Evolutionary conservation across 1,139 yeast species (phyloP).

Genomic region (Diutina rugosa): DNA sequence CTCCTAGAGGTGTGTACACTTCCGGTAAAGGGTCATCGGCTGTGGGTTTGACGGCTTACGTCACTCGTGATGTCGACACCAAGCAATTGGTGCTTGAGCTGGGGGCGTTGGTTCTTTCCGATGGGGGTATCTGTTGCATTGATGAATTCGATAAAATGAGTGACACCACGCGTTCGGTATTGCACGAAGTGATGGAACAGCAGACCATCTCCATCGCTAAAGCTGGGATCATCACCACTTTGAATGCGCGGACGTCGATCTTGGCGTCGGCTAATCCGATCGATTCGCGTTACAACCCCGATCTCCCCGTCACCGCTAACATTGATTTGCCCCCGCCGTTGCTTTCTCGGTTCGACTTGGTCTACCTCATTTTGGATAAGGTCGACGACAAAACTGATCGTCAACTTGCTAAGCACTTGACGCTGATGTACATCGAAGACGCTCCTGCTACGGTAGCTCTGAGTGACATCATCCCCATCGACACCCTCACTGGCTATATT

Average conservation of each 20-base stretch:
- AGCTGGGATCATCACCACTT: conserved; percentile 94
- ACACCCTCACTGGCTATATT: conserved; percentile 75
- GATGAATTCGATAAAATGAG: conserved; percentile 98
- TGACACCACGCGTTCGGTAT: conserved; percentile 84
- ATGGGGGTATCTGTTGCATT: conserved; percentile 97
- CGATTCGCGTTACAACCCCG: conserved; percentile 87
- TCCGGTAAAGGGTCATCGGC: conserved; percentile 99
- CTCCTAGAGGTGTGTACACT: conserved; percentile 95
- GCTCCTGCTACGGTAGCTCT: conserved; percentile 59
- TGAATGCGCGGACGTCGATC: conserved; percentile 91
- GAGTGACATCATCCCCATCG: conserved; percentile 67
- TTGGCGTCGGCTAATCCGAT: conserved; percentile 98
- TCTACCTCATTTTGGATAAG: conserved; percentile 80
- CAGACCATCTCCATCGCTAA: conserved; percentile 96
- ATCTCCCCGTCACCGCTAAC: conserved; percentile 84
- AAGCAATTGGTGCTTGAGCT: conserved; percentile 86
- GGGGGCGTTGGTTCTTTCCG: conserved; percentile 93
- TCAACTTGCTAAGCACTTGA: conserved; percentile 78
- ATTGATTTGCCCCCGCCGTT: conserved; percentile 95
- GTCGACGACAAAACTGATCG: conserved; percentile 82
- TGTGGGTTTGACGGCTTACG: conserved; percentile 94
- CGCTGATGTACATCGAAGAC: conserved; percentile 87
- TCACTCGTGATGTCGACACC: conserved; percentile 89
- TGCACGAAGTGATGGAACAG: conserved; percentile 99
- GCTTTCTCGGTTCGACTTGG: conserved; percentile 87